A percentile compares a stretch with the other conserved stretches of the same genome.
Evolutionary conservation across 148 eudicot genomes (phyloP).

Genomic region (Euryodendron excelsum): DNA sequence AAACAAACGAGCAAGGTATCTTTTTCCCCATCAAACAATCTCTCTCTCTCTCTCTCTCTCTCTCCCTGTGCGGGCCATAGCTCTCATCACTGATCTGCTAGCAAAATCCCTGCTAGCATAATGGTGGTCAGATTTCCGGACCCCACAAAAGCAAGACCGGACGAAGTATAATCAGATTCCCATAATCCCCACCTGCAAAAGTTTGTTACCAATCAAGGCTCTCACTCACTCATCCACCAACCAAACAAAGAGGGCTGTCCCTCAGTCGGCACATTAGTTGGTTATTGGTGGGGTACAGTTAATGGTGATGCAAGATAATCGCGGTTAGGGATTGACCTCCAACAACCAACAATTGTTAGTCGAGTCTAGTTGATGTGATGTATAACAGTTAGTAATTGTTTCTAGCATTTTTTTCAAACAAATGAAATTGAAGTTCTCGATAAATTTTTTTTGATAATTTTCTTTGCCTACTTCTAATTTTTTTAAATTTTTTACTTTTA

Average conservation of each 20-base stretch:
- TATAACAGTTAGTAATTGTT: no score
- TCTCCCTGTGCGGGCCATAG: background rate
- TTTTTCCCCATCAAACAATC: background rate
- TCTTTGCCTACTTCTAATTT: no score
- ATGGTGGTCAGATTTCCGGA: conserved; percentile 6
- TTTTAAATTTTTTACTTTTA: background rate
- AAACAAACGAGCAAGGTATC: background rate
- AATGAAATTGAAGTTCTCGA: background rate
- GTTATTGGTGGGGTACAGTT: no score
- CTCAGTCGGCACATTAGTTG: no score
- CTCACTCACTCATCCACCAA: conserved; percentile 8
- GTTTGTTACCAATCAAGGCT: conserved; percentile 13
- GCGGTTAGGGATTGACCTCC: no score
- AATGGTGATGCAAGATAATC: no score
- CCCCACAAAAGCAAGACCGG: background rate
- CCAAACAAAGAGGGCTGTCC: background rate
- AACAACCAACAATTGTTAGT: no score
- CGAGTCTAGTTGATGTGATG: no score
- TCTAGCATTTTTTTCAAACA: background rate
- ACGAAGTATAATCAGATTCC: conserved; percentile 2
- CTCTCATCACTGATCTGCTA: background rate
- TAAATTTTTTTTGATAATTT: no score
- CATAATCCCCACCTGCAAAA: conserved; percentile 5
- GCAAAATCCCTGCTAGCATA: no score
- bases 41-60: background rate